Conservation (phyloP, 2,329 filamentous ascomycete genomes). For the Epichloe festucae region DNA sequence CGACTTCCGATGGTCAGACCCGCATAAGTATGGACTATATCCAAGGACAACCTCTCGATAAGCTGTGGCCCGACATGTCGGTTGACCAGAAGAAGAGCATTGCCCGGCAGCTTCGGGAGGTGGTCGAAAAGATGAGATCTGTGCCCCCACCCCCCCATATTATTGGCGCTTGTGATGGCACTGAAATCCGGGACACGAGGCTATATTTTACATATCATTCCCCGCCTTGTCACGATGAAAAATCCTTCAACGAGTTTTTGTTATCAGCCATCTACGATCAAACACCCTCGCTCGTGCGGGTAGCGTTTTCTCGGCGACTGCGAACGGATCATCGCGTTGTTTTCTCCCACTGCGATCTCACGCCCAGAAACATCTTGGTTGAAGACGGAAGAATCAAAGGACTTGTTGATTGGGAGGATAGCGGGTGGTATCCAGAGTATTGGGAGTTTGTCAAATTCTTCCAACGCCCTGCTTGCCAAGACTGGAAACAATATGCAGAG, state of each 20-base stretch:
- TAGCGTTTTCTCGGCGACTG: constrained; percentile 13
- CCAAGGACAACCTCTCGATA: constrained; percentile 13
- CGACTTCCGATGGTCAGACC: constrained; percentile 9
- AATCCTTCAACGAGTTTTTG: constrained; percentile 15
- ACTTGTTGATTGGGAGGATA: constrained; percentile 34
- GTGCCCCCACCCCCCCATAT: constrained; percentile 9
- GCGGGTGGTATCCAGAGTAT: constrained; percentile 33
- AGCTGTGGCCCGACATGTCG: constrained; percentile 14
- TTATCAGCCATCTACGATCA: constrained; percentile 7
- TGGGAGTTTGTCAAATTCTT: constrained; percentile 26
- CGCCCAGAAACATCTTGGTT: constrained; percentile 30
- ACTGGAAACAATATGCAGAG: constrained; percentile 13
- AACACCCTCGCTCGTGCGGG: constrained; percentile 10
- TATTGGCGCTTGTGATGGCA: constrained; percentile 16
- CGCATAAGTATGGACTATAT: constrained; percentile 15
- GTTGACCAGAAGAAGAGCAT: constrained; percentile 11
- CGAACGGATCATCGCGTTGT: constrained; percentile 19
- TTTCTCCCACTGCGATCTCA: constrained; percentile 39
- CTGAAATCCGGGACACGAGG: constrained; percentile 15
- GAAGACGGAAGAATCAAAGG: constrained; percentile 24
- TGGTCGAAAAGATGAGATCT: constrained; percentile 14
- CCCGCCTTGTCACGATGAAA: constrained; percentile 11
- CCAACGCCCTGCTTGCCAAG: constrained; percentile 9
- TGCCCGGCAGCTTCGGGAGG: constrained; percentile 13
- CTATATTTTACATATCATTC: constrained; percentile 10